Evolutionary conservation across 257 asterid genomes (phyloP), one percentile per base, ranked within the genome.

Genomic region (Solanum commersonii): DNA sequence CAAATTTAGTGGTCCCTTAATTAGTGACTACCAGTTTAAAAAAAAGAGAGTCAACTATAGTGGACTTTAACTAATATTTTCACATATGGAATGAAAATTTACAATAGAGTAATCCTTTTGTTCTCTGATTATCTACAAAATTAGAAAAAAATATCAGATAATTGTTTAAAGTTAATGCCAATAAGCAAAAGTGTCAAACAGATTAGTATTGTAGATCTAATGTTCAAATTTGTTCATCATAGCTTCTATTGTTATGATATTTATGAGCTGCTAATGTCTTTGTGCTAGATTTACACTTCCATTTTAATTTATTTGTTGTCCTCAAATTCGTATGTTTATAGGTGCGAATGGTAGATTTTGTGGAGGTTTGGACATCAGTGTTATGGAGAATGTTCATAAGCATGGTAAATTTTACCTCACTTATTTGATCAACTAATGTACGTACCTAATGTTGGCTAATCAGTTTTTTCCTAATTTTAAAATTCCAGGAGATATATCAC

Each of bases 331-430:
- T 37, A 14, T 67, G 25, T 22, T 84, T n/a, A 10, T 85, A 85
- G 87, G 87, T 31, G 79, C 67, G 3, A 81, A 71, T 65, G 82
- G 87, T 25, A 85, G 63, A 85, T 85, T 85, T 85, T 85, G 79
- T 85, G 82, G 87, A 11, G 81, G 87, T 67, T 44, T 85, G 76
- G 87, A 85, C 20, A 44, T 85, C 5, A 67, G 79, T 67, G 79
- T 85, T 85, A 15, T 85, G 67, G 81, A 67, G 67, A 85, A 85
- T 25, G 65, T 85, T 85, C 87, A 85, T 31, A 85, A 85, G 37
- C 76, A 68, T 67, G 87, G 87, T 85, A 85, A 31, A 4, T 82
- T 49, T 46, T 63, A n/a, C 31, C 31, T 67, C 67, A 40, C 87
- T 65, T 84, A 10, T 84, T 67, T 11, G 70, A 81, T 81, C 40